Conservation (phyloP, 495 filamentous ascomycete species). For the Astrocystis sublimbata region DNA sequence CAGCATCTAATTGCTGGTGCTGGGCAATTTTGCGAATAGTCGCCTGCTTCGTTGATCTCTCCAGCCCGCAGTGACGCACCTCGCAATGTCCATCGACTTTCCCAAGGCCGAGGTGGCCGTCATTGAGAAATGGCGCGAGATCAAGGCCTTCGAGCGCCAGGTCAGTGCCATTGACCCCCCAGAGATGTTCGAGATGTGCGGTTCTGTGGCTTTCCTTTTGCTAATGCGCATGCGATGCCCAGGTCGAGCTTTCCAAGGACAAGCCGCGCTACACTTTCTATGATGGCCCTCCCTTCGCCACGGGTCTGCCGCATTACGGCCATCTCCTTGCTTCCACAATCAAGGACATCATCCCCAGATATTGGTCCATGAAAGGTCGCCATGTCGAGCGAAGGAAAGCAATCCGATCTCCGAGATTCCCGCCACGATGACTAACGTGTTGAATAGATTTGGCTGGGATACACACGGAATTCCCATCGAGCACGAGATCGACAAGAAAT, state of each 20-base stretch:
- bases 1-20: neutral
- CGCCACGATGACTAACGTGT: too few species aligned
- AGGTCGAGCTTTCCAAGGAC: slow-evolving; percentile 44
- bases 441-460: slow-evolving; percentile 83
- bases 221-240: neutral
- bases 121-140: slow-evolving; percentile 82
- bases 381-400: slow-evolving; percentile 74
- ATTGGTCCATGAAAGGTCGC: slow-evolving; percentile 97
- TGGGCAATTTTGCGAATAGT: neutral
- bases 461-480: slow-evolving; percentile 96
- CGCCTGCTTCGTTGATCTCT: neutral
- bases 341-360: slow-evolving; percentile 94
- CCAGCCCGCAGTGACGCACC: neutral
- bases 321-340: slow-evolving; percentile 95
- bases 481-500: slow-evolving; percentile 97
- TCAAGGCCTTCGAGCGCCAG: slow-evolving; percentile 81
- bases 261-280: slow-evolving; percentile 61
- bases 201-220: slow-evolving; percentile 6
- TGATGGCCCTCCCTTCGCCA: slow-evolving; percentile 63
- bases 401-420: too few species aligned
- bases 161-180: slow-evolving; percentile 31
- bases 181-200: neutral
- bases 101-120: slow-evolving; percentile 84
- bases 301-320: slow-evolving; percentile 90
- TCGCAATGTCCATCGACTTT: slow-evolving; percentile 82